Conservation (phyloP, 78 protist genomes). For the Protostelium mycophagum region DNA sequence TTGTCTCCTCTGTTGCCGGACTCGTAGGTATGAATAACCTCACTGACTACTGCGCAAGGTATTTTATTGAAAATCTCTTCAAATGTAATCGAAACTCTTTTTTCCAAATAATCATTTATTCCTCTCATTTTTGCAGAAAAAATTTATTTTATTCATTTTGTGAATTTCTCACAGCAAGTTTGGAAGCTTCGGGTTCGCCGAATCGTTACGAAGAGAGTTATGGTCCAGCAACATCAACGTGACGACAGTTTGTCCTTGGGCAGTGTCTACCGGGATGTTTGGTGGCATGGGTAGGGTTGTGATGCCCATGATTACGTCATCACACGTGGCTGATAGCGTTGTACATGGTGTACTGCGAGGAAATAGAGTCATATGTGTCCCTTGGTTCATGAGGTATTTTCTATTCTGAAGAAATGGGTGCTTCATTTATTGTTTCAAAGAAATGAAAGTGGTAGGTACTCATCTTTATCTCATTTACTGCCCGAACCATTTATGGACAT, state of each 20-base stretch:
- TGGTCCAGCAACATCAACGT: not conserved
- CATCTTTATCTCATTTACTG: not conserved
- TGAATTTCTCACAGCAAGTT: not conserved
- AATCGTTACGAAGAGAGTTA: not conserved
- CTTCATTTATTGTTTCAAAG: not conserved
- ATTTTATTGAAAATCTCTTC: too few species aligned
- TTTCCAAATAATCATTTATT: too few species aligned
- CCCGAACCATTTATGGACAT: not conserved
- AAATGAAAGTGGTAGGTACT: not conserved
- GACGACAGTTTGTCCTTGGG: not conserved
- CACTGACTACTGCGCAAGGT: not conserved
- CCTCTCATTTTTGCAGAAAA: too few species aligned
- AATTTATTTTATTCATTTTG: too few species aligned
- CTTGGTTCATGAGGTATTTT: not conserved
- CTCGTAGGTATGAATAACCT: not conserved
- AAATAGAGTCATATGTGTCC: not conserved
- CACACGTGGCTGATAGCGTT: not conserved
- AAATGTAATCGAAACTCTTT: too few species aligned
- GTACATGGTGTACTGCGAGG: not conserved
- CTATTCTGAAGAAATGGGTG: not conserved
- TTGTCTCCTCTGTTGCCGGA: not conserved
- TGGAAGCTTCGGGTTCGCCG: not conserved
- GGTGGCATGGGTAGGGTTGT: not conserved
- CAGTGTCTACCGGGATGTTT: not conserved
- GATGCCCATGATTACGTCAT: not conserved